Conservation (phyloP, 2,329 filamentous ascomycete genomes). For the Scedosporium dehoogii region DNA sequence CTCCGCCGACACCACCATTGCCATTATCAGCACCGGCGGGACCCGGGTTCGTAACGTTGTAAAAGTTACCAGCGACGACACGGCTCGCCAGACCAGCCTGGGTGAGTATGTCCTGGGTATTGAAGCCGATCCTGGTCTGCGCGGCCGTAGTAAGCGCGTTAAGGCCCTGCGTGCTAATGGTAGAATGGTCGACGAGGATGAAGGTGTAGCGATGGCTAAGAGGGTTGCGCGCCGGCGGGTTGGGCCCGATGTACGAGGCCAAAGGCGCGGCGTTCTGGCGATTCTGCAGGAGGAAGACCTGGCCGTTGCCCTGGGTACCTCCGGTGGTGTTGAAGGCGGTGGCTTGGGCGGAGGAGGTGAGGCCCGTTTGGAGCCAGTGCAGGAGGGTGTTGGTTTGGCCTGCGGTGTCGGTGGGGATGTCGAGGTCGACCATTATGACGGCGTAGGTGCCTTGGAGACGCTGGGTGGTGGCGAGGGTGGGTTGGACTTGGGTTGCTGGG, state of each 20-base stretch:
- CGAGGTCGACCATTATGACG: conserved; percentile 32
- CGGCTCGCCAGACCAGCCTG: conserved; percentile 19
- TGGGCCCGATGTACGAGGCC: conserved; percentile 25
- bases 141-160: conserved; percentile 19
- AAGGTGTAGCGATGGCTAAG: conserved; percentile 29
- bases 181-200: conserved; percentile 27
- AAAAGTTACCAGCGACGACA: conserved; percentile 27
- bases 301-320: conserved; percentile 10
- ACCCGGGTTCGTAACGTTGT: conserved; percentile 27
- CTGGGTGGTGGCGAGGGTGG: conserved; percentile 24
- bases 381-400: conserved; percentile 29
- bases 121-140: conserved; percentile 20
- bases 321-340: conserved; percentile 17
- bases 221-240: conserved; percentile 25
- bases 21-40: background rate
- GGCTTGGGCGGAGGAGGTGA: conserved; percentile 15
- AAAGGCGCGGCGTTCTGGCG: conserved; percentile 15
- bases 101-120: conserved; percentile 19
- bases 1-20: background rate
- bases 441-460: conserved; percentile 31
- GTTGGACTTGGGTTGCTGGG: conserved; percentile 23
- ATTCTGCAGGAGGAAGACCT: conserved; percentile 24
- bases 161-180: conserved; percentile 15
- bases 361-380: conserved; percentile 35
- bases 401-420: conserved; percentile 26